phyloP scores from a whole-genome alignment of 2,329 filamentous ascomycete genomes.

The Fusarium lateritium region DNA sequence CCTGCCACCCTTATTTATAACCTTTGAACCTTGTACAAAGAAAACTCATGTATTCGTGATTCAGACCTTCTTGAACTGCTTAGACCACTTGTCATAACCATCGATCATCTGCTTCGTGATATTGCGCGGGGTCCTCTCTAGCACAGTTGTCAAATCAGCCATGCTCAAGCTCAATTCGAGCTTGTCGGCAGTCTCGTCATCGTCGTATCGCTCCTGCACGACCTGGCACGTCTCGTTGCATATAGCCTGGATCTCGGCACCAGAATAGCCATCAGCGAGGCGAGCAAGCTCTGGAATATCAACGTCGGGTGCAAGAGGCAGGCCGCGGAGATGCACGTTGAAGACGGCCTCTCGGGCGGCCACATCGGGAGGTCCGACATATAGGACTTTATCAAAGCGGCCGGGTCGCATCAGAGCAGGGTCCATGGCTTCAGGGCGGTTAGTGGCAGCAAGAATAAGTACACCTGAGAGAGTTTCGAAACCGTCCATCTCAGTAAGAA shows the following conservation, averaged over 20 bases:
- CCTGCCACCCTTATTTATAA: not conserved
- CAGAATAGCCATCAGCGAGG: conserved; percentile 83
- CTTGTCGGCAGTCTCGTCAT: conserved; percentile 49
- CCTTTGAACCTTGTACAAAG: no score
- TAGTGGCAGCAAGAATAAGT: conserved; percentile 90
- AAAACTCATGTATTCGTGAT: not conserved
- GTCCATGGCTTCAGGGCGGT: conserved; percentile 89
- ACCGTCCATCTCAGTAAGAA: conserved; percentile 96
- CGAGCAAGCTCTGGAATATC: conserved; percentile 74
- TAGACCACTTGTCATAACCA: conserved; percentile 71
- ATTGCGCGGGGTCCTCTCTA: conserved; percentile 66
- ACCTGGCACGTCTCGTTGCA: conserved; percentile 63
- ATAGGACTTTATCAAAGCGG: conserved; percentile 86
- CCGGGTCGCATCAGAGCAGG: conserved; percentile 88
- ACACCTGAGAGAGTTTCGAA: conserved; percentile 89
- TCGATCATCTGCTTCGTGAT: conserved; percentile 72
- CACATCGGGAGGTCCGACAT: conserved; percentile 85
- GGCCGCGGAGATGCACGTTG: conserved; percentile 73
- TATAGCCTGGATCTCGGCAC: conserved; percentile 80
- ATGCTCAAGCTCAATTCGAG: conserved; percentile 57
- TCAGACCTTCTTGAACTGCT: conserved; percentile 53
- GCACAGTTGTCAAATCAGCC: conserved; percentile 61
- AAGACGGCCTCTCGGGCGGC: conserved; percentile 84
- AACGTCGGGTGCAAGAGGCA: conserved; percentile 74
- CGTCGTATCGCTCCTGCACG: conserved; percentile 57